These are phyloP conservation scores for Penicillium fimorum DNA, from an alignment of 495 filamentous ascomycete genomes.

Conservation along the genomic window DNA sequence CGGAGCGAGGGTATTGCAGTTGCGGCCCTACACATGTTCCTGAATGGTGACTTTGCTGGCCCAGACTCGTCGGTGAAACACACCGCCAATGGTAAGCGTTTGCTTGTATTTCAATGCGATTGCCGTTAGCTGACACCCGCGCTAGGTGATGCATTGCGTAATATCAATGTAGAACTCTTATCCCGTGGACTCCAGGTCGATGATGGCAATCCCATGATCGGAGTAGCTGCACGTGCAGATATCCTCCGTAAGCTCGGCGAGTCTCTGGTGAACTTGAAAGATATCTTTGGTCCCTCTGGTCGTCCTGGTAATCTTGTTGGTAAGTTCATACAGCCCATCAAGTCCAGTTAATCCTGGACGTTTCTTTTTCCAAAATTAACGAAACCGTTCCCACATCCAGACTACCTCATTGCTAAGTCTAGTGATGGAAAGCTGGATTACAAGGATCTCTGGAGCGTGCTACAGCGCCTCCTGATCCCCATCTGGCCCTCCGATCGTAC, in stretches of 20 bases:
- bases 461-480: conserved; percentile 51
- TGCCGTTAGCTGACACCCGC: not conserved
- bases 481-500: conserved; percentile 58
- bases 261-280: conserved; percentile 45
- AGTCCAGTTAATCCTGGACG: not conserved
- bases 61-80: conserved; percentile 15
- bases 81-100: conserved; percentile 28
- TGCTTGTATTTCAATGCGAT: not conserved
- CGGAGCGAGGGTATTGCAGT: conserved; percentile 62
- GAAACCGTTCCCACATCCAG: conserved; percentile 24
- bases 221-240: conserved; percentile 46
- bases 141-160: conserved; percentile 21
- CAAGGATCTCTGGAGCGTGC: conserved; percentile 44
- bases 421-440: conserved; percentile 29
- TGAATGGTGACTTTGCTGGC: conserved; percentile 46
- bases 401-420: conserved; percentile 44
- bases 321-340: conserved; percentile 21
- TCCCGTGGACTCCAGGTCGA: conserved; percentile 45
- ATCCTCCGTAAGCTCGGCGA: conserved; percentile 49
- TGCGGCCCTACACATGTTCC: conserved; percentile 59
- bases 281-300: conserved; percentile 50
- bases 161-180: conserved; percentile 16
- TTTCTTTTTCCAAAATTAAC: not conserved
- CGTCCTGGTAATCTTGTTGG: conserved; percentile 57
- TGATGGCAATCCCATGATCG: conserved; percentile 50